Conservation (phyloP, 1,139 yeast genomes). For the Suhomyces atakaporum region DNA sequence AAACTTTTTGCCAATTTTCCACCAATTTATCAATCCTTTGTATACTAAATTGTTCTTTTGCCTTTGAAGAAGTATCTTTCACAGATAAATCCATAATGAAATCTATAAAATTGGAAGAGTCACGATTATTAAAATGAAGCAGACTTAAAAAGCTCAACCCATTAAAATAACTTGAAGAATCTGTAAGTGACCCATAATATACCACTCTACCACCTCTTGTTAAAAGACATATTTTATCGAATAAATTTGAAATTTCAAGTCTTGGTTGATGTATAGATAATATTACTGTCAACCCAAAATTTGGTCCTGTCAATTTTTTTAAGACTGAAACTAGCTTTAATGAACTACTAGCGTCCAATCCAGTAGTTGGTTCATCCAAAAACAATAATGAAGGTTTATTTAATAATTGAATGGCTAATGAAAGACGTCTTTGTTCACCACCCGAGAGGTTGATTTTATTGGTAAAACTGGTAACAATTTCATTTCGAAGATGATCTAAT, state of each 20-base stretch:
- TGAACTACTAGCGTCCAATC: conserved; percentile 27
- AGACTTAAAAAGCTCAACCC: conserved; percentile 11
- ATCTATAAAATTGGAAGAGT: conserved; percentile 14
- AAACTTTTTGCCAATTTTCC: conserved; percentile 17
- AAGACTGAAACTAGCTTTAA: conserved; percentile 23
- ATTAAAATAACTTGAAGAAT: conserved; percentile 21
- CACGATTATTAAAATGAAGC: conserved; percentile 6
- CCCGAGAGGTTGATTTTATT: conserved; percentile 21
- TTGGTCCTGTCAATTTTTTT: conserved; percentile 24
- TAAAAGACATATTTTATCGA: conserved; percentile 26
- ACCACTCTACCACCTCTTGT: conserved; percentile 28
- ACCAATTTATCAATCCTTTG: conserved; percentile 20
- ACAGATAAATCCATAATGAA: conserved; percentile 26
- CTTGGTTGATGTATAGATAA: conserved; percentile 30
- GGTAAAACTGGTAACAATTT: conserved; percentile 20
- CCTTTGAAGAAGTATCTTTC: conserved; percentile 21
- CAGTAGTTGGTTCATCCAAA: conserved; percentile 31
- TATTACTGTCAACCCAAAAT: conserved; percentile 26
- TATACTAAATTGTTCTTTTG: conserved; percentile 19
- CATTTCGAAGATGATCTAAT: conserved; percentile 19
- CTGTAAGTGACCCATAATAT: conserved; percentile 22
- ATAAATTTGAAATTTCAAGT: conserved; percentile 22
- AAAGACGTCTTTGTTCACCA: conserved; percentile 27
- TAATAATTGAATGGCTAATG: conserved; percentile 26
- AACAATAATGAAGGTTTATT: conserved; percentile 25